phyloP scores from a whole-genome alignment of 345 rosid species.

The Balakata baccata region DNA sequence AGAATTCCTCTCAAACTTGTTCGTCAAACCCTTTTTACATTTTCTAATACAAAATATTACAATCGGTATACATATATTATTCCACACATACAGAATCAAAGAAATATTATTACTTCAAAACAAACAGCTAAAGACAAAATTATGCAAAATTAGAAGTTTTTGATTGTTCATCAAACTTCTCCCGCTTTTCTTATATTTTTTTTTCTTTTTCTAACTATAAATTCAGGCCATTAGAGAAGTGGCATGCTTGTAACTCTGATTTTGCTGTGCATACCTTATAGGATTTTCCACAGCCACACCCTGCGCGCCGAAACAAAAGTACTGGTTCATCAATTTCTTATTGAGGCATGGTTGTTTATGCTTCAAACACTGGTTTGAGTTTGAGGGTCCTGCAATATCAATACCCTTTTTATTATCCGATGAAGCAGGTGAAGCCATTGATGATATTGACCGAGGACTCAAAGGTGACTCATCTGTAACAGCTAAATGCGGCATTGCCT shows the following conservation, averaged over 20 bases:
- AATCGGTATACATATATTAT: not conserved
- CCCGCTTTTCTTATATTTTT: not conserved
- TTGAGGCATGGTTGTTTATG: constrained; percentile 42
- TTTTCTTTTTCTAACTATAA: not conserved
- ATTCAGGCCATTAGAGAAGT: constrained; percentile 45
- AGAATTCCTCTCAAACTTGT: not conserved
- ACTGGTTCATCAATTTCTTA: constrained; percentile 58
- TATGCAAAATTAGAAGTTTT: not conserved
- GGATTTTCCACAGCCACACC: constrained; percentile 51
- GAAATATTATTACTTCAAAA: not conserved
- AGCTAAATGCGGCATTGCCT: constrained; percentile 43
- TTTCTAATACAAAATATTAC: constrained; percentile 7
- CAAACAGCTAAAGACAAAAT: not conserved
- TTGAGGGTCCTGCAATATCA: constrained; percentile 12
- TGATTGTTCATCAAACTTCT: constrained; percentile 4
- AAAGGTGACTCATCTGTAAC: constrained; percentile 39
- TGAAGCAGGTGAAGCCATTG: constrained; percentile 37
- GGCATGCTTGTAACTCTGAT: constrained; percentile 39
- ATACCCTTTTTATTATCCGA: constrained; percentile 26
- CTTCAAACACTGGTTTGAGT: constrained; percentile 17
- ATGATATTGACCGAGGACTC: constrained; percentile 38
- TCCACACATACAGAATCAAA: not conserved
- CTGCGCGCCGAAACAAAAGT: constrained; percentile 63
- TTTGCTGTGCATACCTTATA: constrained; percentile 19
- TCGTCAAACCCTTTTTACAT: not conserved